Evolutionary conservation across 2,329 filamentous ascomycete genomes (phyloP).

Genomic region (Pestalotiopsis sp.): DNA sequence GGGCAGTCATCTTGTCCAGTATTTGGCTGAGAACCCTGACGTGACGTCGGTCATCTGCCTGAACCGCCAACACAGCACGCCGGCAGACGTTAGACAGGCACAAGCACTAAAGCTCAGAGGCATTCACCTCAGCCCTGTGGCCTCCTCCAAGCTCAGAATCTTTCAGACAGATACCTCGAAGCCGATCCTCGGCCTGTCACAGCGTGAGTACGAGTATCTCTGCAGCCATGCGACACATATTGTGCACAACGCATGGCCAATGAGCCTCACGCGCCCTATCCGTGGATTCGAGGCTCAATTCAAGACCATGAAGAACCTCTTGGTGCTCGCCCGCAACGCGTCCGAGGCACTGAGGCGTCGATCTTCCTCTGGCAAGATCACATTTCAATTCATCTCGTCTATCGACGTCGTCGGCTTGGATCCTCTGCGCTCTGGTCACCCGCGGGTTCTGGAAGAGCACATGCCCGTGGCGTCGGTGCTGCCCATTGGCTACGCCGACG

Average conservation of each 20-base stretch:
- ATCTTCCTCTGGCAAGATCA: constrained; percentile 20
- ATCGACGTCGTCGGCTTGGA: constrained; percentile 38
- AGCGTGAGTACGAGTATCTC: constrained; percentile 39
- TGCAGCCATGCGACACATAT: constrained; percentile 47
- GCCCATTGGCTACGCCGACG: constrained; percentile 51
- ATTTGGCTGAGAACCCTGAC: constrained; percentile 26
- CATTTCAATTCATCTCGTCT: constrained; percentile 44
- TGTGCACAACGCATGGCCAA: constrained; percentile 54
- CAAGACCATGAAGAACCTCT: constrained; percentile 45
- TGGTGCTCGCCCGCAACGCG: constrained; percentile 42
- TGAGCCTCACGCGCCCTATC: constrained; percentile 43
- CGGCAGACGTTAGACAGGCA: constrained; percentile 18
- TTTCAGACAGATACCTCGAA: constrained; percentile 44
- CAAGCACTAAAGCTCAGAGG: constrained; percentile 18
- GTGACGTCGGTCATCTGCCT: constrained; percentile 44
- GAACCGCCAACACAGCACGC: constrained; percentile 38
- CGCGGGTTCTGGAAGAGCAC: constrained; percentile 43
- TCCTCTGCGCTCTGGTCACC: constrained; percentile 18
- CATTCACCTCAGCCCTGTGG: constrained; percentile 10
- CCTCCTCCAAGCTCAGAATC: constrained; percentile 39
- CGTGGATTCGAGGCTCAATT: constrained; percentile 45
- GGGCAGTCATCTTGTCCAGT: constrained; percentile 36
- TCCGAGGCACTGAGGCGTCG: constrained; percentile 13
- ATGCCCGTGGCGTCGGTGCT: constrained; percentile 39
- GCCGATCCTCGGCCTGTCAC: constrained; percentile 42